These are phyloP conservation scores for Ceratocystis harringtonii DNA, from an alignment of 2,329 filamentous ascomycete species.

Conservation along the genomic window DNA sequence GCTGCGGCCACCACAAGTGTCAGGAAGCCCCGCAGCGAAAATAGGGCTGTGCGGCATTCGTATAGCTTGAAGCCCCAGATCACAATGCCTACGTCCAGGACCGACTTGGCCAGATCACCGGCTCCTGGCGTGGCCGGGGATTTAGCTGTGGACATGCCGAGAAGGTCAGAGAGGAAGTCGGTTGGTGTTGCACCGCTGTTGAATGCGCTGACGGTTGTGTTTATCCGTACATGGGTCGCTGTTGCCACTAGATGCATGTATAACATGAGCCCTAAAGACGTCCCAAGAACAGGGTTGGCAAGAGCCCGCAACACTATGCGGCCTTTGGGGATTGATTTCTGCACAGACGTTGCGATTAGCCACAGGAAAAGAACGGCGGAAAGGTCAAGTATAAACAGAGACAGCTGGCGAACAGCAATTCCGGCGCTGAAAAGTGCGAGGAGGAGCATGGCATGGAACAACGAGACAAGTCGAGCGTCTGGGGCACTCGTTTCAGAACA, in stretches of 20 bases:
- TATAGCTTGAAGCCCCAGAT: constrained; percentile 40
- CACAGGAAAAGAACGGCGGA: constrained; percentile 28
- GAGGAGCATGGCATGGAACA: not conserved
- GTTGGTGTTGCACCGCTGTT: not conserved
- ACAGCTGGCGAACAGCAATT: constrained; percentile 23
- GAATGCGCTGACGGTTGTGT: not conserved
- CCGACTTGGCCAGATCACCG: constrained; percentile 33
- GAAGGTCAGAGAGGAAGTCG: not conserved
- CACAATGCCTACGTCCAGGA: constrained; percentile 37
- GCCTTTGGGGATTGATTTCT: not conserved
- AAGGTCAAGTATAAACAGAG: constrained; percentile 25
- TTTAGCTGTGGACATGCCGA: not conserved
- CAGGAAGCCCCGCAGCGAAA: constrained; percentile 29
- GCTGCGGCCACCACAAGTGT: constrained; percentile 26
- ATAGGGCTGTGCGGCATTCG: constrained; percentile 33
- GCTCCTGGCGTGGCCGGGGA: constrained; percentile 25
- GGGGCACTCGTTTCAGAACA: not conserved
- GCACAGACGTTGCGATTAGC: not conserved
- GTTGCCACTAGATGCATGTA: not conserved
- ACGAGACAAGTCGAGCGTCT: not conserved
- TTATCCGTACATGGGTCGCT: not conserved
- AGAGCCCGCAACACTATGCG: not conserved
- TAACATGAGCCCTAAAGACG: not conserved
- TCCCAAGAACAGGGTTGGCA: constrained; percentile 1
- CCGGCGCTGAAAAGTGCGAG: constrained; percentile 11